These are phyloP conservation scores for Aspergillus mulundensis DNA, from an alignment of 495 filamentous ascomycete species.

Conservation along the genomic window DNA sequence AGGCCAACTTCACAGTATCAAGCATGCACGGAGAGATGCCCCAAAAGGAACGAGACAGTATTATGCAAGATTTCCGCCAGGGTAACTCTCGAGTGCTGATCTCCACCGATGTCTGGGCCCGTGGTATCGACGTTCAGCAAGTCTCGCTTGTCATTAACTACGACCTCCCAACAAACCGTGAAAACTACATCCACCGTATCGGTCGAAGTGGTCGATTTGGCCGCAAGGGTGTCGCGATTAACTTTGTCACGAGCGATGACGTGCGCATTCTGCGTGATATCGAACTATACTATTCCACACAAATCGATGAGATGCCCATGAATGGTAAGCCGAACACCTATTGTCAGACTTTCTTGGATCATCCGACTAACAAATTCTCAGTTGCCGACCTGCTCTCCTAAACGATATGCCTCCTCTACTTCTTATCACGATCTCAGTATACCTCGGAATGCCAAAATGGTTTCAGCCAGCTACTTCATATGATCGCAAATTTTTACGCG, in stretches of 20 bases:
- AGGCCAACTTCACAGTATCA: slow-evolving; percentile 95
- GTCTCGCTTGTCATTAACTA: slow-evolving; percentile 99
- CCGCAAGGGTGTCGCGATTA: slow-evolving; percentile 98
- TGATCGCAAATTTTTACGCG: not conserved
- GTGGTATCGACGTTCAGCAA: slow-evolving; percentile 99
- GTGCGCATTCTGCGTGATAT: slow-evolving; percentile 97
- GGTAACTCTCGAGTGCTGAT: slow-evolving; percentile 97
- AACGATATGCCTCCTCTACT: slow-evolving; percentile 1
- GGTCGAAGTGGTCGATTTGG: slow-evolving; percentile 94
- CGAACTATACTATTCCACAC: slow-evolving; percentile 94
- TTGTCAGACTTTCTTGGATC: too few relatives aligned
- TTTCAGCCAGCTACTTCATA: not conserved
- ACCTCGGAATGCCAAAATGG: not conserved
- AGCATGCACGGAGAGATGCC: slow-evolving; percentile 99
- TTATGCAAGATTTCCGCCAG: slow-evolving; percentile 98
- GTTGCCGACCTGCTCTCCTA: slow-evolving; percentile 48
- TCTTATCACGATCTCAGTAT: not conserved
- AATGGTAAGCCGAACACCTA: slow-evolving; percentile 69
- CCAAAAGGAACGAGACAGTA: slow-evolving; percentile 93
- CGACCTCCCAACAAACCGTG: slow-evolving; percentile 95
- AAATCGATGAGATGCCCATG: slow-evolving; percentile 99
- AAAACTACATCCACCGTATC: slow-evolving; percentile 99
- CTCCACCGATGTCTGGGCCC: slow-evolving; percentile 93
- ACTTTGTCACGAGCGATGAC: slow-evolving; percentile 97
- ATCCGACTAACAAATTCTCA: slow-evolving; percentile 13